Conservation (phyloP, 192 early-diverging fungal species). For the Umbelopsis sp. region DNA sequence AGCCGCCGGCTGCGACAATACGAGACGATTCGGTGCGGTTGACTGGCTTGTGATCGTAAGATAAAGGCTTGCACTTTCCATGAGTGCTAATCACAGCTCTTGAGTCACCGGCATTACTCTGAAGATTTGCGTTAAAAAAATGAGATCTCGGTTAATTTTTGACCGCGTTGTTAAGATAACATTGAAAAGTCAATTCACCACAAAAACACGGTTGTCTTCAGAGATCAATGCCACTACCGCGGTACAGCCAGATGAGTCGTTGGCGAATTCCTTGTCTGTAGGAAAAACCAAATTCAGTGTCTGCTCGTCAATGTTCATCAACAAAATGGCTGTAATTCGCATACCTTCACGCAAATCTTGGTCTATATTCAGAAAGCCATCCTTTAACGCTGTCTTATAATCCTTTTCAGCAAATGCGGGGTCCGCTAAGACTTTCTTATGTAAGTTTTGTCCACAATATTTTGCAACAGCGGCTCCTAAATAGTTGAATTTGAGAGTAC, state of each 20-base stretch:
- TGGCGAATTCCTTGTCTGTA: conserved; percentile 71
- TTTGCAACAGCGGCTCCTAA: conserved; percentile 78
- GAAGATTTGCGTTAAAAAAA: neutral
- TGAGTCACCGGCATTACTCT: conserved; percentile 96
- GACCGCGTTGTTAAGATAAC: no score
- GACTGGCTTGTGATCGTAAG: conserved; percentile 95
- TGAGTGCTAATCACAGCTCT: conserved; percentile 82
- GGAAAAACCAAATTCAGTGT: conserved; percentile 23
- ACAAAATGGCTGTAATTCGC: neutral
- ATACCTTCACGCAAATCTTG: conserved; percentile 74
- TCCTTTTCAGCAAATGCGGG: conserved; percentile 68
- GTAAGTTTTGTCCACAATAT: conserved; percentile 79
- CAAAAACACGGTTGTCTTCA: conserved; percentile 77
- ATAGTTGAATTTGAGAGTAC: neutral
- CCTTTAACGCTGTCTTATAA: conserved; percentile 77
- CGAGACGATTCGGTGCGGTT: conserved; percentile 83
- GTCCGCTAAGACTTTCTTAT: conserved; percentile 68
- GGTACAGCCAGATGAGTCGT: conserved; percentile 95
- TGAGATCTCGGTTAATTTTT: neutral
- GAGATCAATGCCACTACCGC: conserved; percentile 88
- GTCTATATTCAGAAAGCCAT: conserved; percentile 84
- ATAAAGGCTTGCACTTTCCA: conserved; percentile 80
- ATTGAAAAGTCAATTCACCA: conserved; percentile 48
- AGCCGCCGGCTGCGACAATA: conserved; percentile 91
- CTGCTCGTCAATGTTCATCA: neutral